Conservation (phyloP, 768 basidiomycete species). For the Russula earlei region DNA sequence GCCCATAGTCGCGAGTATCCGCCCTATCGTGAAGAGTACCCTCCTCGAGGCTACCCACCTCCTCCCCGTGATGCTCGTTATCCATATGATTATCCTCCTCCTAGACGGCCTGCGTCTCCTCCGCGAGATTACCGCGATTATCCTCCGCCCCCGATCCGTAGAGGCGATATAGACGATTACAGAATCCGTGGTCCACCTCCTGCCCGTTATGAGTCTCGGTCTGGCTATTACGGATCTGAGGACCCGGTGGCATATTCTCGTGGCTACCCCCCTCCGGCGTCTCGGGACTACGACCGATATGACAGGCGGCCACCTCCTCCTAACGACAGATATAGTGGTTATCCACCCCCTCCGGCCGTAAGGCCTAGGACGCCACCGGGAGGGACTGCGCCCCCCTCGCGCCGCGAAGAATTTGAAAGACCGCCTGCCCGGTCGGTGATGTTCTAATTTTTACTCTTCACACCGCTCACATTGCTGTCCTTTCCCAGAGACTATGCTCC, state of each 20-base stretch:
- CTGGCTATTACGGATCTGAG: slow-evolving; percentile 33
- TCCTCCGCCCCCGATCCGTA: slow-evolving; percentile 36
- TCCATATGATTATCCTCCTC: slow-evolving; percentile 42
- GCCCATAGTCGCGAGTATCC: slow-evolving; percentile 33
- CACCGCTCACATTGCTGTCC: background rate
- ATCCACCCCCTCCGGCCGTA: slow-evolving; percentile 33
- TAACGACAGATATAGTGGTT: slow-evolving; percentile 33
- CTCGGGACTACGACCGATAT: slow-evolving; percentile 43
- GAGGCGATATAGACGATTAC: slow-evolving; percentile 65
- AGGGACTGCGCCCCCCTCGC: slow-evolving; percentile 11
- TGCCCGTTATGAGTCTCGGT: slow-evolving; percentile 47
- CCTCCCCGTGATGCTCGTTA: slow-evolving; percentile 47
- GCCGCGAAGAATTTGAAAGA: slow-evolving; percentile 29
- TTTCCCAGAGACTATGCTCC: slow-evolving; percentile 18
- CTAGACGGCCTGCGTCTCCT: slow-evolving; percentile 49
- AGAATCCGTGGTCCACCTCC: slow-evolving; percentile 44
- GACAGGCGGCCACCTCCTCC: slow-evolving; percentile 44
- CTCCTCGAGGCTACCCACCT: slow-evolving; percentile 32
- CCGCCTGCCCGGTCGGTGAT: slow-evolving; percentile 12
- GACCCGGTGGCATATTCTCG: slow-evolving; percentile 44
- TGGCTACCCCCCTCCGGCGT: slow-evolving; percentile 39
- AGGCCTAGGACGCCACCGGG: slow-evolving; percentile 24
- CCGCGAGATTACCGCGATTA: slow-evolving; percentile 65
- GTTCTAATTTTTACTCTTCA: background rate
- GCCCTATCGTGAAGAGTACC: slow-evolving; percentile 48